Conservation (phyloP, 495 filamentous ascomycete species). For the Neurospora sp. region DNA sequence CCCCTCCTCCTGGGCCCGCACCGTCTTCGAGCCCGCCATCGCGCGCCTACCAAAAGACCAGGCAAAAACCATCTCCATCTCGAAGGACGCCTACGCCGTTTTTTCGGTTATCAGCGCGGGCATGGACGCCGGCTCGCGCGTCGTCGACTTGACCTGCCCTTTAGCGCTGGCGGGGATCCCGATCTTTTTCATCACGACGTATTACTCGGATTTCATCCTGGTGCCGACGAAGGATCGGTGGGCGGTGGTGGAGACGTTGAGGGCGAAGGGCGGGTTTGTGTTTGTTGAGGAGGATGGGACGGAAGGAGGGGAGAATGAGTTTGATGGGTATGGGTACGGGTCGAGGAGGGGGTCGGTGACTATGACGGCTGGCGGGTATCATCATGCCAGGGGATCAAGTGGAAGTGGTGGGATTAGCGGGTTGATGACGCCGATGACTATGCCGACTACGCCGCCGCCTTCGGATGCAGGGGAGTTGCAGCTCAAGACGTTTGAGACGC, state of each 20-base stretch:
- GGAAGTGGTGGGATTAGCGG: constrained; percentile 10
- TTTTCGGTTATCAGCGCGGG: constrained; percentile 83
- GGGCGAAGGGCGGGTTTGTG: constrained; percentile 64
- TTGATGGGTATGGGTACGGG: not conserved
- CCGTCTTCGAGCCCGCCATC: constrained; percentile 65
- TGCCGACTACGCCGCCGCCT: constrained; percentile 67
- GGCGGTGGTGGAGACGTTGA: constrained; percentile 65
- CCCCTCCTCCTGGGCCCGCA: constrained; percentile 56
- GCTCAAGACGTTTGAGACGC: constrained; percentile 63
- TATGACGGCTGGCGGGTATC: constrained; percentile 11
- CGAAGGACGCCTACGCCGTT: constrained; percentile 73
- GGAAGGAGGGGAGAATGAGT: not conserved
- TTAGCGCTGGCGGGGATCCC: constrained; percentile 86
- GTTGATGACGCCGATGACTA: not conserved
- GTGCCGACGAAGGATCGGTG: constrained; percentile 65
- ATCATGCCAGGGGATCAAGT: constrained; percentile 40
- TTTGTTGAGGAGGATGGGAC: constrained; percentile 51
- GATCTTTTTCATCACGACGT: constrained; percentile 98
- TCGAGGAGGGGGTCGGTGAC: not conserved
- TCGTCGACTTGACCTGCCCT: constrained; percentile 84
- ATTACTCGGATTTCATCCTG: constrained; percentile 94
- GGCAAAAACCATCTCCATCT: constrained; percentile 56
- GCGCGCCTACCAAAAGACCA: constrained; percentile 35
- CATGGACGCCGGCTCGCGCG: constrained; percentile 86
- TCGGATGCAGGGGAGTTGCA: constrained; percentile 70